Base-by-base conservation (phyloP, 2,329 filamentous ascomycete species). In the Cryphonectria parasitica region DNA sequence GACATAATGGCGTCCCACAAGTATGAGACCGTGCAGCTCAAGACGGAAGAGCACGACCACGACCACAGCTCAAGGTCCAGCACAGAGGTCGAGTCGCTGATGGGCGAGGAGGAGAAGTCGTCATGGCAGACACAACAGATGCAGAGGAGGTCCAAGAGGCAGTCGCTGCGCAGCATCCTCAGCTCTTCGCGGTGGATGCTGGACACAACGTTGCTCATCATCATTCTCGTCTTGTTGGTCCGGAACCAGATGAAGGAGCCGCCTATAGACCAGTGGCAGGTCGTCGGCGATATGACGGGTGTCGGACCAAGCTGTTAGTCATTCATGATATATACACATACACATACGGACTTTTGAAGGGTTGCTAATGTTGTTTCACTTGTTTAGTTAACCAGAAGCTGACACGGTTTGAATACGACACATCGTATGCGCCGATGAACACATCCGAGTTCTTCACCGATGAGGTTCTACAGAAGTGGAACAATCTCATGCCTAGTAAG, bases 21-120 rank as follows among this genome's bases (percentile, higher is more conserved):
- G 69, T 80, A 81, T 74, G 74, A 77, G 61, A 77, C 77, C 69
- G 68, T 81, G 63, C 73, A 76, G 43, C 68, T 75, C 34, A 22
- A 41, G 7, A 64, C 60, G 25, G 69, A 67, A 10, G 78, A 78
- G n/a, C 79, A 81, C 63, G 76, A 78, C 66, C 77, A 80, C 31
- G 78, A 79, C 70, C 77, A 78, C 52, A 81, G 78, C 69, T 68
- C 67, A 19, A 62, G 69, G 60, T 71, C 69, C 75, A 83, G 81
- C 68, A 82, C 83, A 72, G 81, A 83, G 31, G 77, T 77, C 69
- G 81, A 81, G 69, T 82, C 81, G 6, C 74, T 83, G 65, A 81
- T 83, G 75, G 79, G 79, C 66, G 79, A 80, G 36, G 79, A 79
- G 69, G 80, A 82, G 75, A 49, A 49, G 45, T n/a, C 19, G 45